Conservation (phyloP, 192 early-diverging fungal genomes). For the Coemansia sp. region DNA sequence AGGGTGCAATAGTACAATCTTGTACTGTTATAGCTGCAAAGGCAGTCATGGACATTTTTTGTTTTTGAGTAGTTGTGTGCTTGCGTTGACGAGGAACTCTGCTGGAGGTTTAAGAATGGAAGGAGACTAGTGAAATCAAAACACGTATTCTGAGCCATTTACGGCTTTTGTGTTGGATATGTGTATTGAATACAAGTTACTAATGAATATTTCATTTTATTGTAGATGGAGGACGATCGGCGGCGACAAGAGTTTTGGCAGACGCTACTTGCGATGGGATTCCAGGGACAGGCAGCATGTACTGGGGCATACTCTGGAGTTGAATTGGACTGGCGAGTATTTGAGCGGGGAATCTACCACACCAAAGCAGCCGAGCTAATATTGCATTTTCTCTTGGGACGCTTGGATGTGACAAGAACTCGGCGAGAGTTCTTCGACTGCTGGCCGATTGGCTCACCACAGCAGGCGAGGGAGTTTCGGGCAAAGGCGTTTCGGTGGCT, state of each 20-base stretch:
- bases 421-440: constrained; percentile 57
- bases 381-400: constrained; percentile 58
- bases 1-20: background rate
- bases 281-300: constrained; percentile 28
- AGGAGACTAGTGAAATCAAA: background rate
- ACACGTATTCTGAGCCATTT: background rate
- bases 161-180: background rate
- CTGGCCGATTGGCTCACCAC: constrained; percentile 61
- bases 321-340: constrained; percentile 55
- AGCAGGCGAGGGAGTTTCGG: constrained; percentile 62
- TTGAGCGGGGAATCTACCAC: constrained; percentile 61
- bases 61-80: background rate
- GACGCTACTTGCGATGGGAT: constrained; percentile 46
- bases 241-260: constrained; percentile 47
- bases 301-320: constrained; percentile 51
- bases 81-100: background rate
- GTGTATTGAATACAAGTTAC: background rate
- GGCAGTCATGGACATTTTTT: constrained; percentile 5
- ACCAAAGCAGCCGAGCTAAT: constrained; percentile 61
- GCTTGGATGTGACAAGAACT: constrained; percentile 36
- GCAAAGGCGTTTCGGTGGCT: constrained; percentile 62
- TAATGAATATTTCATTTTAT: too few species aligned
- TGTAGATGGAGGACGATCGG: background rate
- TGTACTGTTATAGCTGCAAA: constrained; percentile 6
- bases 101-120: background rate